Evolutionary conservation across 192 early-diverging fungal species (phyloP), one percentile per base, ranked within the genome.

Genomic region (Coemansia sp.): DNA sequence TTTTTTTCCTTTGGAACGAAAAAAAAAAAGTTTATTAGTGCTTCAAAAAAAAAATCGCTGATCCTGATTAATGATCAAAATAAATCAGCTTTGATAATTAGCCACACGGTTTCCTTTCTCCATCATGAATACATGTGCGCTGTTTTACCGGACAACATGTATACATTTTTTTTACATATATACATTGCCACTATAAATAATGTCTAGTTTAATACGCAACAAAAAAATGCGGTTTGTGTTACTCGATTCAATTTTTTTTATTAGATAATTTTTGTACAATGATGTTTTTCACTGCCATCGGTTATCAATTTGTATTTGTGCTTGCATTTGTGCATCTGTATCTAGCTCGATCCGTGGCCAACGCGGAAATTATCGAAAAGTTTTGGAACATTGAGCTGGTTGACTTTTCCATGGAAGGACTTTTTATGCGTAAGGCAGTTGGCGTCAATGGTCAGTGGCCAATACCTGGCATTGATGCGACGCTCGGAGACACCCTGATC

Each of bases 401-500:
- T 14, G 80, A 71, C 31, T 83, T 73, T 36, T 83, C 75, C 58
- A 83, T 88, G 50, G 86, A 89, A 66, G 84, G 82, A 42, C 67
- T 90, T 7, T 81, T 71, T 55, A 83, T 81, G 38, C 87, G 87
- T 56, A 80, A 83, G 57, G 89, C 87, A 4, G 79, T 87, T 32
- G 88, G 87, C 63, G 83, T 88, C 60, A 91, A 91, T 61, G 85
- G 84, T 0, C 57, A 80, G 60, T 89, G 83, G 76, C 89, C 89
- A 70, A 85, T 86, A 64, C 85, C 86, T 0, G 63, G 34, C 30
- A 57, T 68, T 2, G 75, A 73, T 7, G 48, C 62, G 17, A 62
- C 42, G 5, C 31, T 58, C 10, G 77, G 77, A 20, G 77, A 75
- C 54, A 72, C 63, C 16, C 63, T 80, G 31, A 51, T 75, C 2